phyloP scores from a whole-genome alignment of 371 early-diverging fungal species.

The Amoeboaphelidium protococcarum region DNA sequence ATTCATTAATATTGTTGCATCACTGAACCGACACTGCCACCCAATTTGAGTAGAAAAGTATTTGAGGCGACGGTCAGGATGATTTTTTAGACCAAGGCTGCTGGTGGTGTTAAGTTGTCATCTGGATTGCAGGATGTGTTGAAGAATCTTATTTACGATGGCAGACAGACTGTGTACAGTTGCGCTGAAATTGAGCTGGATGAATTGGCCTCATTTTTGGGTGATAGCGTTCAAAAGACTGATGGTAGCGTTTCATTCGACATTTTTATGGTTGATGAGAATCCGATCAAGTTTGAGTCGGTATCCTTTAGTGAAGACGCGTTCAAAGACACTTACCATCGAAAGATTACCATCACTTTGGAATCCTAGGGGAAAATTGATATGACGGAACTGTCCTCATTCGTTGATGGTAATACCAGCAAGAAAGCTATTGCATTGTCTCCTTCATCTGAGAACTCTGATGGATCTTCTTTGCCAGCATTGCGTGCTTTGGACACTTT shows the following conservation, averaged over 20 bases:
- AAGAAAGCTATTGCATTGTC: conserved; percentile 17
- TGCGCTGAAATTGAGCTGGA: conserved; percentile 15
- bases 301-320: no score
- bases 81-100: no score
- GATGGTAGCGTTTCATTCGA: not conserved
- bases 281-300: no score
- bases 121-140: no score
- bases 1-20: conserved; percentile 20
- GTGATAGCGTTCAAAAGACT: no score
- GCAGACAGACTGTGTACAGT: conserved; percentile 24
- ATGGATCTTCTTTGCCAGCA: no score
- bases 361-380: conserved; percentile 10
- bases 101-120: no score
- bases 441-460: no score
- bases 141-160: conserved; percentile 32
- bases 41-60: conserved; percentile 12
- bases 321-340: no score
- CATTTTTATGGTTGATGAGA: not conserved
- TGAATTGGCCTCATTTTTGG: conserved; percentile 8
- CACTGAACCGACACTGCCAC: conserved; percentile 13
- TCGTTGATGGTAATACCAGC: conserved; percentile 12
- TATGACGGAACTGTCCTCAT: conserved; percentile 16
- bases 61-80: conserved; percentile 12
- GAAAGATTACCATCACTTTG: not conserved
- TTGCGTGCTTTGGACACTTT: conserved; percentile 52